These are phyloP conservation scores for Phanerochaete sordida DNA, from an alignment of 768 basidiomycete species.

Conservation along the genomic window DNA sequence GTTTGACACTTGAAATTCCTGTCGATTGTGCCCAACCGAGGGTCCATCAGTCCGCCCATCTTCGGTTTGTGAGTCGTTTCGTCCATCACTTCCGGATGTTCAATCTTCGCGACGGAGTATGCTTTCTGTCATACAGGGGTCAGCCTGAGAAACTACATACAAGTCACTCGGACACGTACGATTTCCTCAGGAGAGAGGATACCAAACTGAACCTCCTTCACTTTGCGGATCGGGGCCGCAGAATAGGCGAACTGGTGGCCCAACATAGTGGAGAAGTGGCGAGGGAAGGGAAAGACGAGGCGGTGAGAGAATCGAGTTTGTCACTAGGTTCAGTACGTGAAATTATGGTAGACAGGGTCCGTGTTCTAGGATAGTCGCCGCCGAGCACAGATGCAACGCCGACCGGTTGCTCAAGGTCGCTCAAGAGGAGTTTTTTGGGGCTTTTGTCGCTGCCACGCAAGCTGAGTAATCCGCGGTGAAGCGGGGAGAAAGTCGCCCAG, in stretches of 20 bases:
- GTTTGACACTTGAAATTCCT: conserved; percentile 99
- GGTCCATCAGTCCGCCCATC: conserved; percentile 94
- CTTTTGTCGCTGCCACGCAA: conserved; percentile 19
- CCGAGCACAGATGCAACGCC: neutral
- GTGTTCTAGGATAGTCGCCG: neutral
- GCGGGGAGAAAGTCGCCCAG: neutral
- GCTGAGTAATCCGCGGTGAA: conserved; percentile 17
- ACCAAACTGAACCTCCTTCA: conserved; percentile 98
- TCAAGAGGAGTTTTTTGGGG: conserved; percentile 14
- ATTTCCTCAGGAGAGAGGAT: conserved; percentile 99
- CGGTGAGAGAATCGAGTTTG: conserved; percentile 8
- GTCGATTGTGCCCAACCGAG: conserved; percentile 96
- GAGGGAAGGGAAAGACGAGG: conserved; percentile 11
- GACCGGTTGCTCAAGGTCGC: conserved; percentile 3
- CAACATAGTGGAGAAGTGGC: conserved; percentile 49
- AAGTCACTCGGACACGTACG: conserved; percentile 47
- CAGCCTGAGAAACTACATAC: conserved; percentile 6
- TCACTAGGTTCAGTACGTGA: conserved; percentile 5
- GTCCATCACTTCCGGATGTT: conserved; percentile 98
- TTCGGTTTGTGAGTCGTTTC: conserved; percentile 89
- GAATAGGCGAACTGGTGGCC: conserved; percentile 92
- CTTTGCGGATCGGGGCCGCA: conserved; percentile 90
- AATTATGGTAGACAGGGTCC: conserved; percentile 16
- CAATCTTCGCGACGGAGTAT: conserved; percentile 96
- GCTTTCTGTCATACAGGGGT: conserved; percentile 71